phyloP scores from a whole-genome alignment of 768 basidiomycete genomes.

The Suillus sp. region DNA sequence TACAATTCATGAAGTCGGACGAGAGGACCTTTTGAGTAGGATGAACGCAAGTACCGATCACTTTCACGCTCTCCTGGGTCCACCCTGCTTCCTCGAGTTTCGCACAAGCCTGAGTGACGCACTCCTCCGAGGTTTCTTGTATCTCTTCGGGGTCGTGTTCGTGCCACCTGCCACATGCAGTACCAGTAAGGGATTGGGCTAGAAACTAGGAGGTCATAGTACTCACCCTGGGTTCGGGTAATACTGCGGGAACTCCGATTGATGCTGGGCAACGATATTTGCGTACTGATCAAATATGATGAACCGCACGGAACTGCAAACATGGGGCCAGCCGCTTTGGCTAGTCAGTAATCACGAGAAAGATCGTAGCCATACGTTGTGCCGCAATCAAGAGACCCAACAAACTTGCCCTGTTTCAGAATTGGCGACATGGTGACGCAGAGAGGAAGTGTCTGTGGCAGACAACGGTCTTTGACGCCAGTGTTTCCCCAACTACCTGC shows the following conservation, averaged over 20 bases:
- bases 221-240: constrained; percentile 83
- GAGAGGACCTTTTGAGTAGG: not conserved
- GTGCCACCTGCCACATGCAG: constrained; percentile 69
- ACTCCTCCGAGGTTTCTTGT: constrained; percentile 68
- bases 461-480: constrained; percentile 17
- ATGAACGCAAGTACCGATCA: constrained; percentile 67
- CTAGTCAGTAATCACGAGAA: not conserved
- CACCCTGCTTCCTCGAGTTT: constrained; percentile 76
- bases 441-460: not conserved
- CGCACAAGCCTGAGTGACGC: constrained; percentile 72
- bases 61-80: constrained; percentile 80
- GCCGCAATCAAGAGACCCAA: constrained; percentile 92
- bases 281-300: constrained; percentile 89
- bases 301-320: constrained; percentile 79
- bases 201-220: not conserved
- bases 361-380: constrained; percentile 71
- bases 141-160: constrained; percentile 91
- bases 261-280: constrained; percentile 84
- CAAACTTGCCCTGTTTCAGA: constrained; percentile 74
- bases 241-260: constrained; percentile 93
- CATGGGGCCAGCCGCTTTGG: constrained; percentile 9
- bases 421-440: constrained; percentile 29
- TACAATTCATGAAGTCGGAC: constrained; percentile 29
- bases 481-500: not conserved
- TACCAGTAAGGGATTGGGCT: constrained; percentile 2